phyloP scores from a whole-genome alignment of 345 rosid species.

The Mercurialis annua region DNA sequence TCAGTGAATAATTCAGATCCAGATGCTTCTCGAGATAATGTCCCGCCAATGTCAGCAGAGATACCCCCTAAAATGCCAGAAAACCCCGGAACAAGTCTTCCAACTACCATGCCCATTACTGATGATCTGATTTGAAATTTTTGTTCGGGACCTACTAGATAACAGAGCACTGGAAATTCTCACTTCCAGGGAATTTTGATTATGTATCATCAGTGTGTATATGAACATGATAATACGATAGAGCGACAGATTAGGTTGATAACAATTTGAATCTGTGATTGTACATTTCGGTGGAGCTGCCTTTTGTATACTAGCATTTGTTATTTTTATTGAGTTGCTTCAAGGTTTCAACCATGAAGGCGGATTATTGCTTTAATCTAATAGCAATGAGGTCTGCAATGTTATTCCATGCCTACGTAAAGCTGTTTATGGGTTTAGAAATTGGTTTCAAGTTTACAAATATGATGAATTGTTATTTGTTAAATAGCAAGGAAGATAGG shows the following conservation, averaged over 20 bases:
- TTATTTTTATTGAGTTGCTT: no score
- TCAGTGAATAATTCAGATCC: slow-evolving; percentile 33
- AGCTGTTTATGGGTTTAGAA: no score
- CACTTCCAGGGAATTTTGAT: not conserved
- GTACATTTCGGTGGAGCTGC: not conserved
- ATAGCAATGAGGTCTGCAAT: no score
- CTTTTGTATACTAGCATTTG: no score
- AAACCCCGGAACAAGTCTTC: slow-evolving; percentile 24
- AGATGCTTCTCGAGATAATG: slow-evolving; percentile 28
- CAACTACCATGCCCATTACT: slow-evolving; percentile 10
- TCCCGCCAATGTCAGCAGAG: slow-evolving; percentile 16
- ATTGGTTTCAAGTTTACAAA: no score
- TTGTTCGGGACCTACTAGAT: not conserved
- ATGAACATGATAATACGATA: not conserved
- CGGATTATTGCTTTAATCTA: no score
- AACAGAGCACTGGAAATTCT: not conserved
- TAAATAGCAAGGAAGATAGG: no score
- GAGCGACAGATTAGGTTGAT: not conserved
- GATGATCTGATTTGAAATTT: slow-evolving; percentile 15
- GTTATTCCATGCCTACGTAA: no score
- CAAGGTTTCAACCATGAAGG: no score
- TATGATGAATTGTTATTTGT: no score
- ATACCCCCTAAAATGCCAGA: slow-evolving; percentile 27
- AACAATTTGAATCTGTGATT: not conserved
- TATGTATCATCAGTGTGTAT: not conserved